Evolutionary conservation across 495 filamentous ascomycete species (phyloP).

Genomic region (Haplographium delicatum): DNA sequence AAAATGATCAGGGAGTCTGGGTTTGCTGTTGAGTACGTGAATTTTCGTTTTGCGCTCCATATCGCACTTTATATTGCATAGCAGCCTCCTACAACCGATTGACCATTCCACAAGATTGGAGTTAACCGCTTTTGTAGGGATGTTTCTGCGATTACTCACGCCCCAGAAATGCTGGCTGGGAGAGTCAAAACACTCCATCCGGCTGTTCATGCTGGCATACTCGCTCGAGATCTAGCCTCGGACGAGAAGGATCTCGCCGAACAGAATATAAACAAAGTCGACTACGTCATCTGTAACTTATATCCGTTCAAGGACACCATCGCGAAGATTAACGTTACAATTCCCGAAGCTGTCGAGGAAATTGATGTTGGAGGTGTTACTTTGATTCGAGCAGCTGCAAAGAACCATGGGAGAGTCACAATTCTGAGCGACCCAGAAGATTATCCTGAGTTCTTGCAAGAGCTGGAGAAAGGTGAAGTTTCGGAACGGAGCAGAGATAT

Average conservation of each 20-base stretch:
- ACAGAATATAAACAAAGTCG: slow-evolving; percentile 95
- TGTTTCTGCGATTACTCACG: slow-evolving; percentile 93
- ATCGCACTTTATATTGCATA: background rate
- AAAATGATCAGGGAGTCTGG: slow-evolving; percentile 93
- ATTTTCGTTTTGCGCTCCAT: background rate
- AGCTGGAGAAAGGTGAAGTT: slow-evolving; percentile 82
- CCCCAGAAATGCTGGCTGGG: slow-evolving; percentile 96
- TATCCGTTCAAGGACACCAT: slow-evolving; percentile 98
- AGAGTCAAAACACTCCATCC: slow-evolving; percentile 97
- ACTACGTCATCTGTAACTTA: slow-evolving; percentile 97
- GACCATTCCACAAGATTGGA: background rate
- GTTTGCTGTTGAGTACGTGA: slow-evolving; percentile 74
- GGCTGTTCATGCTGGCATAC: slow-evolving; percentile 86
- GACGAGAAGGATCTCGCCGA: slow-evolving; percentile 96
- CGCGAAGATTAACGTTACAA: slow-evolving; percentile 92
- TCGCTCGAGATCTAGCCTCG: slow-evolving; percentile 84
- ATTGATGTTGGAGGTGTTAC: slow-evolving; percentile 98
- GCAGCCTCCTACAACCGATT: background rate
- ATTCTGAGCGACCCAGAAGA: slow-evolving; percentile 90
- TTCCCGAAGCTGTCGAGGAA: slow-evolving; percentile 94
- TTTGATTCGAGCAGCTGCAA: slow-evolving; percentile 90
- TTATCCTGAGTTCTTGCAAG: slow-evolving; percentile 89
- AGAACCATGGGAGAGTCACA: slow-evolving; percentile 93
- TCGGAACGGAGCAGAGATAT: slow-evolving; percentile 73
- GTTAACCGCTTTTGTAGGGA: slow-evolving; percentile 54